Evolutionary conservation across 768 basidiomycete genomes (phyloP).

Genomic region (Astraeus odoratus): DNA sequence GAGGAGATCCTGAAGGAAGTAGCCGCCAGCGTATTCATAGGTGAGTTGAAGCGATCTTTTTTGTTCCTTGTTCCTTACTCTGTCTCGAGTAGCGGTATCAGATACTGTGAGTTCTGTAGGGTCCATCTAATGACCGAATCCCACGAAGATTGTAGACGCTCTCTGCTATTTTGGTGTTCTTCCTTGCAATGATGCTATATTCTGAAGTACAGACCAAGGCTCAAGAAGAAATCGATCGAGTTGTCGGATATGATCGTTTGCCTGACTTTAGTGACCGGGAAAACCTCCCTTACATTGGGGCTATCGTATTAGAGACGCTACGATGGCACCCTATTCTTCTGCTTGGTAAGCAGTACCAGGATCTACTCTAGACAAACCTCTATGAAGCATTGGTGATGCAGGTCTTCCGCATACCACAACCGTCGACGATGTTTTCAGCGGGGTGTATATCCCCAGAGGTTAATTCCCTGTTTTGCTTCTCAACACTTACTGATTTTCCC

Average conservation of each 20-base stretch:
- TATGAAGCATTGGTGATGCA: too few species aligned
- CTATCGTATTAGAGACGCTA: slow-evolving; percentile 23
- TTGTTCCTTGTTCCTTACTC: not conserved
- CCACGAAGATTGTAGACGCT: slow-evolving; percentile 8
- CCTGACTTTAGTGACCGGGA: slow-evolving; percentile 23
- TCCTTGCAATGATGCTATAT: slow-evolving; percentile 29
- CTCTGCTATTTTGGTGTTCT: slow-evolving; percentile 17
- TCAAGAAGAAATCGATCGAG: slow-evolving; percentile 24
- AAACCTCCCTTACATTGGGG: slow-evolving; percentile 26
- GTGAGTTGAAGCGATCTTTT: slow-evolving; percentile 7
- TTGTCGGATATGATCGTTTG: slow-evolving; percentile 24
- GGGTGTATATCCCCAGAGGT: too few species aligned
- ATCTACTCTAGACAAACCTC: too few species aligned
- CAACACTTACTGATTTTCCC: too few species aligned
- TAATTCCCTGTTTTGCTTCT: too few species aligned
- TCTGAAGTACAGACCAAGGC: slow-evolving; percentile 27
- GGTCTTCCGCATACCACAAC: too few species aligned
- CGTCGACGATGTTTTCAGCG: too few species aligned
- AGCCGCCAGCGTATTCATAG: slow-evolving; percentile 17
- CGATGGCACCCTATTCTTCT: slow-evolving; percentile 27
- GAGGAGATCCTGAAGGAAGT: slow-evolving; percentile 16
- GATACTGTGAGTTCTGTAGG: slow-evolving; percentile 21
- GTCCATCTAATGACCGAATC: too few species aligned
- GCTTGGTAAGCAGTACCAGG: slow-evolving; percentile 21
- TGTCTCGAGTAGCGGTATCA: slow-evolving; percentile 16